Conservation (phyloP, 306 rosid genomes). For the Castanospermum australe region DNA sequence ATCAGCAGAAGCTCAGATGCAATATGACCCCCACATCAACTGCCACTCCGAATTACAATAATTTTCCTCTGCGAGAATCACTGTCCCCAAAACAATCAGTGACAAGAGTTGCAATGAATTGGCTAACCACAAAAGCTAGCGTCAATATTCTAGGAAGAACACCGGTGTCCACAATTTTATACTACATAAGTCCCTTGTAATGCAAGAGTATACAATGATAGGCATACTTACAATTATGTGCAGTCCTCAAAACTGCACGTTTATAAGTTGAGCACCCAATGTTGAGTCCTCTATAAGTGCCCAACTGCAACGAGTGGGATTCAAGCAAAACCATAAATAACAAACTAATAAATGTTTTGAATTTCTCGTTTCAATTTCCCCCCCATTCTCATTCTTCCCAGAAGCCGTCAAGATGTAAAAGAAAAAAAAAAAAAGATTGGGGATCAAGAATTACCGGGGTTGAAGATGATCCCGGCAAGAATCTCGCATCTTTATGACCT, state of each 20-base stretch:
- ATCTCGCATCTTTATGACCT: conserved; percentile 25
- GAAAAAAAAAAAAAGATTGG: background rate
- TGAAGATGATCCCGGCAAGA: conserved; percentile 12
- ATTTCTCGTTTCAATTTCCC: background rate
- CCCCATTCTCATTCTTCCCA: background rate
- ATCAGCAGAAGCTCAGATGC: background rate
- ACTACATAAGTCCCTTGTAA: background rate
- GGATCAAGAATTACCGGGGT: conserved; percentile 9
- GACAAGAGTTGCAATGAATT: background rate
- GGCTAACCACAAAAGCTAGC: background rate
- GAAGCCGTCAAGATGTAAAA: background rate
- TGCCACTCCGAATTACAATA: background rate
- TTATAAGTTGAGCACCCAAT: conserved; percentile 15
- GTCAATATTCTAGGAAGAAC: background rate
- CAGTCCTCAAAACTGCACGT: conserved; percentile 17
- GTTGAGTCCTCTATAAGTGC: conserved; percentile 25
- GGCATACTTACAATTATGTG: conserved; percentile 40
- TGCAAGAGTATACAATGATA: background rate
- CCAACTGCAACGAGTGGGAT: conserved; percentile 45
- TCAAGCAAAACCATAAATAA: background rate
- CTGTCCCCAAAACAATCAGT: background rate
- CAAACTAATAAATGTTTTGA: too few relatives aligned
- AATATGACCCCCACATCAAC: background rate
- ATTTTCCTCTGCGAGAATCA: background rate
- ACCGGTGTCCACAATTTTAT: background rate